A percentile compares a stretch with the other conserved stretches of the same genome.
Evolutionary conservation across 495 filamentous ascomycete genomes (phyloP).

Genomic region (Cercophora samala): DNA sequence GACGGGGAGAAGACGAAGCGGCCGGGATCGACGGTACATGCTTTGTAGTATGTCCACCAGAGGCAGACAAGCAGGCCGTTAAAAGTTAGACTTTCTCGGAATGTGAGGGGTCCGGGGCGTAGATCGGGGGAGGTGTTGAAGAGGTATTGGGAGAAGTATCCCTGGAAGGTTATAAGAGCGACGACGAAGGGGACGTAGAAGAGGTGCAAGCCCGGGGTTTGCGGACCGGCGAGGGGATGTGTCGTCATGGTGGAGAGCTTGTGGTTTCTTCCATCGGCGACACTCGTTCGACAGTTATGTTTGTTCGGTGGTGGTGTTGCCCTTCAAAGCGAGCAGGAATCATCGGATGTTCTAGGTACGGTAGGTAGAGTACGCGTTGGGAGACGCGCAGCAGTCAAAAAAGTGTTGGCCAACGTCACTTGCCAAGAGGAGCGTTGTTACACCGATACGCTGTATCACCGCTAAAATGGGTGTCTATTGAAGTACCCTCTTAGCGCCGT

Average conservation of each 20-base stretch:
- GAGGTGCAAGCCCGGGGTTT: constrained; percentile 34
- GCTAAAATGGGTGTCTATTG: neutral
- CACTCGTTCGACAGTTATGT: neutral
- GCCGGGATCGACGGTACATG: constrained; percentile 78
- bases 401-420: neutral
- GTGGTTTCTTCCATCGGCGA: constrained; percentile 14
- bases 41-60: constrained; percentile 74
- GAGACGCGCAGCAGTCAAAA: neutral
- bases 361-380: neutral
- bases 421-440: neutral
- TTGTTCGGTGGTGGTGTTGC: neutral
- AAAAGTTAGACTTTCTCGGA: constrained; percentile 61
- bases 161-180: constrained; percentile 69
- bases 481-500: neutral
- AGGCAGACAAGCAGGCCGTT: constrained; percentile 70
- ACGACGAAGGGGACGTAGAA: constrained; percentile 68
- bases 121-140: constrained; percentile 61
- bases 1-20: constrained; percentile 42
- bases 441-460: neutral
- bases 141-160: constrained; percentile 79
- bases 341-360: neutral
- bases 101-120: constrained; percentile 63
- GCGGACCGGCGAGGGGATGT: constrained; percentile 29
- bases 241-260: constrained; percentile 19
- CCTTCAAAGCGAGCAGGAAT: neutral